Conservation (phyloP, 1,284 basidiomycete genomes). For the Trametes sp. region DNA sequence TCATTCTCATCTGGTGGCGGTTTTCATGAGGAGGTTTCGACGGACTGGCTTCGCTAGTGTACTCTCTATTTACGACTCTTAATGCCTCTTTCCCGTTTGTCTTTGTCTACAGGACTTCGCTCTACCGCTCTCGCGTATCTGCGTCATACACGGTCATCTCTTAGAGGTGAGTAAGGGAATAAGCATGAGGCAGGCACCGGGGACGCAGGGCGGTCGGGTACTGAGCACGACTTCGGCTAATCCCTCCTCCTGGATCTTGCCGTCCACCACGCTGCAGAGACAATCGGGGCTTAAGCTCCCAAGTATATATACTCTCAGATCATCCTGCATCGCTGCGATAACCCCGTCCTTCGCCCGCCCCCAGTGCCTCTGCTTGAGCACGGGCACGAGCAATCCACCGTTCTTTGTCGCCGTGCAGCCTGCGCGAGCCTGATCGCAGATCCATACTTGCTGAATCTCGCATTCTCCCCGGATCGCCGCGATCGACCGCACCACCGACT, state of each 20-base stretch:
- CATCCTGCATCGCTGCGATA: constrained; percentile 28
- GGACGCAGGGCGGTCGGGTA: constrained; percentile 12
- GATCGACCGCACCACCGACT: neutral
- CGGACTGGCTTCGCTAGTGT: constrained; percentile 23
- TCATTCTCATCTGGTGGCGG: constrained; percentile 93
- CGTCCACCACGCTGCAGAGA: constrained; percentile 34
- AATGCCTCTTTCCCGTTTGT: constrained; percentile 19
- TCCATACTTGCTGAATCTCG: neutral
- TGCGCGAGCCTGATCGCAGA: constrained; percentile 6
- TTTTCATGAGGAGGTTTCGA: constrained; percentile 59
- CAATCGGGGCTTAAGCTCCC: constrained; percentile 27
- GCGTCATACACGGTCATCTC: neutral
- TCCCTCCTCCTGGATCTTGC: constrained; percentile 34
- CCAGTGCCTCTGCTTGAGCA: constrained; percentile 2
- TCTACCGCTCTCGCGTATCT: neutral
- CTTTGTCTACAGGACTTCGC: neutral
- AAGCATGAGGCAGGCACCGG: neutral
- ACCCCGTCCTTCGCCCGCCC: constrained; percentile 21
- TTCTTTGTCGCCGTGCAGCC: constrained; percentile 9
- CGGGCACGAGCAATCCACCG: constrained; percentile 6
- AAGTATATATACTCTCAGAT: constrained; percentile 33
- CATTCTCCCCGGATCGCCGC: neutral
- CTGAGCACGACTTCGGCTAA: constrained; percentile 26
- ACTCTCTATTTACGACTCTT: constrained; percentile 20
- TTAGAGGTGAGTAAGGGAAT: neutral